Evolutionary conservation across 176 grass and related monocot species (phyloP).

Genomic region (Cymbopogon citratus): DNA sequence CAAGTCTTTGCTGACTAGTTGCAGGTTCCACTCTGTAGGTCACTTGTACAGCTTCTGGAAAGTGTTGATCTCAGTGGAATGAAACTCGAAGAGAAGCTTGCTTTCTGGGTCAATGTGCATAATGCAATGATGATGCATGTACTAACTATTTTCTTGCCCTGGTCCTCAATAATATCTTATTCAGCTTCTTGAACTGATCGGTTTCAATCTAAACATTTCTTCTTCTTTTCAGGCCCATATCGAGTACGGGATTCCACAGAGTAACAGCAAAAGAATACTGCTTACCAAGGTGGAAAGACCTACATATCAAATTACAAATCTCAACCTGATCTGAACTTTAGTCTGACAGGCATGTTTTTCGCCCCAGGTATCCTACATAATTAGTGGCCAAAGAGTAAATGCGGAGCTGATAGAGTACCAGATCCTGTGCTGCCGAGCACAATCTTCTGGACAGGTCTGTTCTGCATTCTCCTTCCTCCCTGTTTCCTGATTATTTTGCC

Average conservation of each 20-base stretch:
- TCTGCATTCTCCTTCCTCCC: neutral
- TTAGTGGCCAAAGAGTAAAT: conserved; percentile 64
- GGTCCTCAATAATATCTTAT: neutral
- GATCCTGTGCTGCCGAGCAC: conserved; percentile 62
- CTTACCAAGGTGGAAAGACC: conserved; percentile 53
- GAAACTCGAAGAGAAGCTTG: conserved; percentile 79
- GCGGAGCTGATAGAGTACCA: conserved; percentile 66
- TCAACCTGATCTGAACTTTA: neutral
- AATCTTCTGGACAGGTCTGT: conserved; percentile 61
- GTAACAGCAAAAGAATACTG: conserved; percentile 56
- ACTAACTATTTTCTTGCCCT: conserved; percentile 32
- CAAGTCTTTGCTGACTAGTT: neutral
- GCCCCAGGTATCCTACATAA: conserved; percentile 54
- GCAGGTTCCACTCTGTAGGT: conserved; percentile 27
- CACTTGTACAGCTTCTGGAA: conserved; percentile 72
- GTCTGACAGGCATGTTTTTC: neutral
- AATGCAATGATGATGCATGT: conserved; percentile 99
- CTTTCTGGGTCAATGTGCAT: conserved; percentile 96
- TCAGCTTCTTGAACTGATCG: neutral
- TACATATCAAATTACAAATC: neutral
- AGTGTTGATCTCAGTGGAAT: conserved; percentile 52
- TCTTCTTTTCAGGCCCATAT: conserved; percentile 54
- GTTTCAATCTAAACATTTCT: neutral
- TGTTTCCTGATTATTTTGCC: neutral
- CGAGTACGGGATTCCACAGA: conserved; percentile 60